Conservation (phyloP, 2,329 filamentous ascomycete genomes). For the Zelopaecilomyces penicillatus region DNA sequence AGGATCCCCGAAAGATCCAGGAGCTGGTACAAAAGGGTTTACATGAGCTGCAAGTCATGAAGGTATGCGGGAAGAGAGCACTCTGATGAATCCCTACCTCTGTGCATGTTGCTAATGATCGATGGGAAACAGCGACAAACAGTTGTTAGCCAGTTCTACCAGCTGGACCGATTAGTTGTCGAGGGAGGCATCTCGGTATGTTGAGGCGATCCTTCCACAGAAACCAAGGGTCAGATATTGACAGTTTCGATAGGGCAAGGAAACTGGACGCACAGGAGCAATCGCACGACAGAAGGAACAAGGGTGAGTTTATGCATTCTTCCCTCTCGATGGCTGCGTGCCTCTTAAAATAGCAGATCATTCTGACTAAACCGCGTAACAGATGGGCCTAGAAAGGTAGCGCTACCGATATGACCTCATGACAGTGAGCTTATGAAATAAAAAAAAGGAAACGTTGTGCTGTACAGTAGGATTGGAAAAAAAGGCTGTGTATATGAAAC, state of each 20-base stretch:
- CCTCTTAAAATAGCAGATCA: too few relatives aligned
- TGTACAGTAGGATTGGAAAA: conserved; percentile 9
- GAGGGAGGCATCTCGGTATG: conserved; percentile 73
- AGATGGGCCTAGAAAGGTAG: too few relatives aligned
- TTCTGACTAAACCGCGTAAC: too few relatives aligned
- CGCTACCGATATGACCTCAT: too few relatives aligned
- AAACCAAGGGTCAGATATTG: neutral
- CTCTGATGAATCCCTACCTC: too few relatives aligned
- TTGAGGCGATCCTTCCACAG: neutral
- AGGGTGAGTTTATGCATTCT: conserved; percentile 46
- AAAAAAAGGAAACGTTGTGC: conserved; percentile 1
- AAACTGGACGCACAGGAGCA: conserved; percentile 56
- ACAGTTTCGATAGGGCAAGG: conserved; percentile 50
- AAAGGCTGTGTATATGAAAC: neutral
- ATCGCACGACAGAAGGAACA: conserved; percentile 71
- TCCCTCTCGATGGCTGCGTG: too few relatives aligned
- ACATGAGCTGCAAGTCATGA: conserved; percentile 79
- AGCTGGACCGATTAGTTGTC: conserved; percentile 83
- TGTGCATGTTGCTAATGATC: conserved; percentile 1
- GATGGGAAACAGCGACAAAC: conserved; percentile 68
- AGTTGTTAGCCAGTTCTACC: conserved; percentile 88
- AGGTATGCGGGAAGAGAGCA: conserved; percentile 49
- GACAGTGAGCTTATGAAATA: neutral
- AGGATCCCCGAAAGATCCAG: conserved; percentile 70
- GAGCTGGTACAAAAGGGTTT: conserved; percentile 83